phyloP scores from a whole-genome alignment of 257 asterid genomes.

The Coffea eugenioides region DNA sequence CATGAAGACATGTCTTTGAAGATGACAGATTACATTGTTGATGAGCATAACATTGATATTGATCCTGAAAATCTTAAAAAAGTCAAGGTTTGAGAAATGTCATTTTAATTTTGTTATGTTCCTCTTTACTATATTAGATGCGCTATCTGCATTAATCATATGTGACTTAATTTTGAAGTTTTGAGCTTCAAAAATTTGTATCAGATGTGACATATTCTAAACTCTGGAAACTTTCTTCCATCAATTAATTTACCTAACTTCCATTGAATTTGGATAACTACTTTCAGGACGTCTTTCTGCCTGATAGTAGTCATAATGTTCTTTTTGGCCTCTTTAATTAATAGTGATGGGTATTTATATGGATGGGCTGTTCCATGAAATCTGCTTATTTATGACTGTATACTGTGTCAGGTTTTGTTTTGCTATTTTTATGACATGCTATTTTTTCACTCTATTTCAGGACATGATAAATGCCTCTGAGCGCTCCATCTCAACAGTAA shows the following conservation, averaged over 20 bases:
- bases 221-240: background rate
- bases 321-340: conserved; percentile 1
- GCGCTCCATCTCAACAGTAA: conserved; percentile 50
- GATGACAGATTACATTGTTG: conserved; percentile 81
- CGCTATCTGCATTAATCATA: background rate
- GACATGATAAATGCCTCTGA: conserved; percentile 79
- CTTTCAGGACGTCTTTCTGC: background rate
- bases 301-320: background rate
- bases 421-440: background rate
- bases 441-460: conserved; percentile 34
- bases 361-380: background rate
- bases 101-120: background rate
- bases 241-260: background rate
- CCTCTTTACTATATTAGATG: background rate
- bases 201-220: background rate
- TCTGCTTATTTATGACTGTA: background rate
- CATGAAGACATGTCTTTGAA: conserved; percentile 91
- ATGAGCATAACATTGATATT: conserved; percentile 75
- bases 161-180: background rate
- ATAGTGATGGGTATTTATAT: background rate
- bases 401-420: background rate
- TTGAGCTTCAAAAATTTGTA: conserved; percentile 1
- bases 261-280: background rate
- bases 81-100: conserved; percentile 62
- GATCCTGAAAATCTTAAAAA: conserved; percentile 48